Evolutionary conservation across 129 eudicot species (phyloP).

Genomic region (Pittosporum tobira): DNA sequence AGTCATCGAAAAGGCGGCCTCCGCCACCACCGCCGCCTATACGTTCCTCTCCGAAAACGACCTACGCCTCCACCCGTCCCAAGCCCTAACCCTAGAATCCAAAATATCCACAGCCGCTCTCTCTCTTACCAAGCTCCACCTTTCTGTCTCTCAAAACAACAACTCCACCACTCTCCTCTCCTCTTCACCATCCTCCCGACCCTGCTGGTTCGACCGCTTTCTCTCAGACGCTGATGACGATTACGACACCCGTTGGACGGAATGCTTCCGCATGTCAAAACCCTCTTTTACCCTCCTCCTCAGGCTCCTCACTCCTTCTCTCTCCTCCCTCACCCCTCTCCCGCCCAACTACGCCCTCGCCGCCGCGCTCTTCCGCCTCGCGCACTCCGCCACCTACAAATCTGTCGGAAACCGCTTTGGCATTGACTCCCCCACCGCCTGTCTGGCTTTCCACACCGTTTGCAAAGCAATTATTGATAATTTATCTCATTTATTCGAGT

Average conservation of each 20-base stretch:
- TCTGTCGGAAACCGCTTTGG: conserved; percentile 46
- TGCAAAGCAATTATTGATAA: conserved; percentile 60
- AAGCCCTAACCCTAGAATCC: conserved; percentile 42
- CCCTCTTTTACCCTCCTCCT: conserved; percentile 51
- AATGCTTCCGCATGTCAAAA: conserved; percentile 55
- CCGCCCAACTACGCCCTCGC: conserved; percentile 56
- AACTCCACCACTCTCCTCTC: conserved; percentile 29
- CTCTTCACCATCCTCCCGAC: conserved; percentile 23
- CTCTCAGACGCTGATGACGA: conserved; percentile 19
- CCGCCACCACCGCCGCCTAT: conserved; percentile 65
- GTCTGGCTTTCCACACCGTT: conserved; percentile 57
- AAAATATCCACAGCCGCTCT: conserved; percentile 42
- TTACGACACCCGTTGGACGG: conserved; percentile 35
- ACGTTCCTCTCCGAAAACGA: conserved; percentile 58
- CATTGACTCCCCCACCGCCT: conserved; percentile 42
- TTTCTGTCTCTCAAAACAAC: conserved; percentile 35
- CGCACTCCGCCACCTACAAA: conserved; percentile 51
- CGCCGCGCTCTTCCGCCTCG: conserved; percentile 57
- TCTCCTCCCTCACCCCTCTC: conserved; percentile 25
- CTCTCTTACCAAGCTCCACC: conserved; percentile 43
- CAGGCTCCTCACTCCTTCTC: conserved; percentile 27
- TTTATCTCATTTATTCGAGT: conserved; percentile 58
- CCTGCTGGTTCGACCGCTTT: conserved; percentile 48
- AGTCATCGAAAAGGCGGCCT: conserved; percentile 29
- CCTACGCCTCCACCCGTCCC: conserved; percentile 55